phyloP scores from a whole-genome alignment of 1,284 basidiomycete species.

The Bondarzewia mesenterica region DNA sequence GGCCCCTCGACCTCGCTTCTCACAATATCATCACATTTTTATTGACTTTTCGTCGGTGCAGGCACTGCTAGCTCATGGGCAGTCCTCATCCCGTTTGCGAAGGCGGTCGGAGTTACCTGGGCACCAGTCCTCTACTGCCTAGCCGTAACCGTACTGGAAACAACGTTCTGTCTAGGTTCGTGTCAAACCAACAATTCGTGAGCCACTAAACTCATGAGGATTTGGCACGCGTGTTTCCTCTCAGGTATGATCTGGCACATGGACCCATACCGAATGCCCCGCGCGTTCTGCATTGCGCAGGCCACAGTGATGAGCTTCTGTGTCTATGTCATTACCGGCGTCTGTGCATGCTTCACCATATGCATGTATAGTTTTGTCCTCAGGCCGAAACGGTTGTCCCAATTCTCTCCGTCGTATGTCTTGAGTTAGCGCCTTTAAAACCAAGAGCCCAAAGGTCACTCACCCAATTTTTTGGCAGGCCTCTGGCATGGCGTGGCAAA shows the following conservation, averaged over 20 bases:
- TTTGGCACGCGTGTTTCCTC: not conserved
- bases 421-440: conserved; percentile 3
- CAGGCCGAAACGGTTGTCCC: conserved; percentile 5
- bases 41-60: not conserved
- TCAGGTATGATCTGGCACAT: conserved; percentile 57
- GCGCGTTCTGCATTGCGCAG: conserved; percentile 47
- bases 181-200: not conserved
- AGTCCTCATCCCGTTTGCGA: conserved; percentile 35
- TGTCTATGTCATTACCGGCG: conserved; percentile 40
- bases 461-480: conserved; percentile 13
- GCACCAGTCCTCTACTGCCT: conserved; percentile 35
- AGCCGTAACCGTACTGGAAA: conserved; percentile 40
- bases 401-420: conserved; percentile 28
- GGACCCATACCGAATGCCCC: conserved; percentile 50
- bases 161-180: conserved; percentile 35
- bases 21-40: too few species aligned
- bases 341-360: conserved; percentile 41
- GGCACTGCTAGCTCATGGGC: conserved; percentile 23
- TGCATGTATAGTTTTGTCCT: conserved; percentile 38
- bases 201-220: too few species aligned
- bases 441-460: conserved; percentile 20
- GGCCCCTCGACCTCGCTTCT: too few species aligned
- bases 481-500: conserved; percentile 24
- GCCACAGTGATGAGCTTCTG: conserved; percentile 36
- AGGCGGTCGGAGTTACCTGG: conserved; percentile 32